Conservation (phyloP, 2,329 filamentous ascomycete species). For the Huntiella omanensis region DNA sequence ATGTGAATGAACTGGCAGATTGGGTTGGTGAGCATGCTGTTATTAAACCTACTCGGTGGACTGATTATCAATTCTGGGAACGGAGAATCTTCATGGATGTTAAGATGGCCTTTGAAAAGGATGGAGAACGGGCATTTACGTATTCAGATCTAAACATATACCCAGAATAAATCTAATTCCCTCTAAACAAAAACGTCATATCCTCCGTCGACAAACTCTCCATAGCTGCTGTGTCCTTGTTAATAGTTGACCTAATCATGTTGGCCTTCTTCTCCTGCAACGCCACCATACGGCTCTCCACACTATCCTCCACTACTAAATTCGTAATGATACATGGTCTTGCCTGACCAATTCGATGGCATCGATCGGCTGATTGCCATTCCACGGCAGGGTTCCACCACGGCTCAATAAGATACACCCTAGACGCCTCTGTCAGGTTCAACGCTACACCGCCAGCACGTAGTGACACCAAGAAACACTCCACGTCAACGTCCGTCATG, state of each 20-base stretch:
- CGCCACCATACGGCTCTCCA: constrained; percentile 87
- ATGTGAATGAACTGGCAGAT: constrained; percentile 49
- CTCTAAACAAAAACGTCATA: constrained; percentile 73
- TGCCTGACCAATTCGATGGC: constrained; percentile 87
- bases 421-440: constrained; percentile 84
- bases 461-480: constrained; percentile 88
- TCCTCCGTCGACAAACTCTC: constrained; percentile 81
- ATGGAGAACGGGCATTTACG: constrained; percentile 43
- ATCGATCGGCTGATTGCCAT: constrained; percentile 91
- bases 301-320: constrained; percentile 89
- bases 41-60: constrained; percentile 51
- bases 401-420: constrained; percentile 92
- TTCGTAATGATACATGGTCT: constrained; percentile 88
- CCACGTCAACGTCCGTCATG: constrained; percentile 85
- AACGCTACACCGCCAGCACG: constrained; percentile 92
- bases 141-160: background rate
- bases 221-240: constrained; percentile 78
- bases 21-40: constrained; percentile 35
- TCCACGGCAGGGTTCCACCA: constrained; percentile 99
- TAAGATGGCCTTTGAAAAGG: constrained; percentile 50
- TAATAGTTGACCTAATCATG: constrained; percentile 95
- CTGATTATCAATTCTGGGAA: constrained; percentile 51
- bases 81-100: constrained; percentile 49
- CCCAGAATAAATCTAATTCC: background rate
- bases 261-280: constrained; percentile 97